phyloP scores from a whole-genome alignment of 164 flowering plant species.

The Brasenia schreberi region DNA sequence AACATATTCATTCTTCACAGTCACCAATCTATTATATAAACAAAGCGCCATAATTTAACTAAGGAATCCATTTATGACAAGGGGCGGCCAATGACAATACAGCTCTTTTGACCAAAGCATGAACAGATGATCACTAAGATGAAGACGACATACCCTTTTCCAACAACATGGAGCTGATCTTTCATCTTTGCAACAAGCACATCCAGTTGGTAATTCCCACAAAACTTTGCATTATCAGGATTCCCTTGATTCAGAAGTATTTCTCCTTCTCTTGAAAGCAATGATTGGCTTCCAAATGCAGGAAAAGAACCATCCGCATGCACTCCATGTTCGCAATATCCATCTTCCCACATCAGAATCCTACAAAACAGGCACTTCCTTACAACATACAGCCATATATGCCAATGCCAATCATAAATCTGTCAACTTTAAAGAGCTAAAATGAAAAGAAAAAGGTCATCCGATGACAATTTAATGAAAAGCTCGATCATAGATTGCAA shows the following conservation, averaged over 20 bases:
- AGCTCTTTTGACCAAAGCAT: too few relatives aligned
- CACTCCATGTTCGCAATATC: slow-evolving; percentile 31
- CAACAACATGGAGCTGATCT: slow-evolving; percentile 47
- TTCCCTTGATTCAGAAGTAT: slow-evolving; percentile 18
- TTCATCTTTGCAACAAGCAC: slow-evolving; percentile 47
- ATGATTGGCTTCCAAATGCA: slow-evolving; percentile 20
- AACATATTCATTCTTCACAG: too few relatives aligned
- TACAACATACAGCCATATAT: too few relatives aligned
- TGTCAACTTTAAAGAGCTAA: too few relatives aligned
- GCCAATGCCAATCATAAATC: too few relatives aligned
- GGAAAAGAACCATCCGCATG: slow-evolving; percentile 11
- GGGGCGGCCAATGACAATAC: too few relatives aligned
- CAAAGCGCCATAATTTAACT: too few relatives aligned
- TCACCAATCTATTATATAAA: too few relatives aligned
- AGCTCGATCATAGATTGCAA: too few relatives aligned
- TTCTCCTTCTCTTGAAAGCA: slow-evolving; percentile 29
- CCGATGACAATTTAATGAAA: too few relatives aligned
- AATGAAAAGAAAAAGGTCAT: too few relatives aligned
- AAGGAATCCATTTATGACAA: too few relatives aligned
- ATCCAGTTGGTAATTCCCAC: slow-evolving; percentile 18
- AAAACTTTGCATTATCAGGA: slow-evolving; percentile 12
- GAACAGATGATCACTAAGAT: neutral
- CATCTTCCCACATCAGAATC: slow-evolving; percentile 85
- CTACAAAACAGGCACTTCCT: slow-evolving; percentile 17
- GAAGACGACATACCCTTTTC: slow-evolving; percentile 60